phyloP scores from a whole-genome alignment of 805 yeast genomes.

The Wickerhamomyces silvicola region DNA sequence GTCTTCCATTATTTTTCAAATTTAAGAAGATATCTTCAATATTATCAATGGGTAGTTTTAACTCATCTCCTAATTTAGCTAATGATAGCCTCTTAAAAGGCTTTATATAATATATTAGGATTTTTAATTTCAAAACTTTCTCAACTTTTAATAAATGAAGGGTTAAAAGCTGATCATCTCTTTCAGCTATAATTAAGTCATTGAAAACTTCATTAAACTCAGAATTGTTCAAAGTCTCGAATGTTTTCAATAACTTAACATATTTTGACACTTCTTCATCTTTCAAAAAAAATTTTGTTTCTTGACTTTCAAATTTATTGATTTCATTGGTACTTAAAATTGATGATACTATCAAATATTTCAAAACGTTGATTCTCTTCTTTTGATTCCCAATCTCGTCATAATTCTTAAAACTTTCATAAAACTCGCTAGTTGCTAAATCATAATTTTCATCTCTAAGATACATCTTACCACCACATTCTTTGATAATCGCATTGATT shows the following conservation, averaged over 20 bases:
- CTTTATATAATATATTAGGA: constrained; percentile 22
- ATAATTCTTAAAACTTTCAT: constrained; percentile 51
- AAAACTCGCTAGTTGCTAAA: constrained; percentile 47
- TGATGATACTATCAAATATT: constrained; percentile 54
- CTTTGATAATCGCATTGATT: constrained; percentile 67
- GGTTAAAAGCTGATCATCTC: constrained; percentile 13
- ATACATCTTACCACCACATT: constrained; percentile 67
- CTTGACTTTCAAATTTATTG: constrained; percentile 25
- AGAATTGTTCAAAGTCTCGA: constrained; percentile 16
- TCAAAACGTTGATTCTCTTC: constrained; percentile 50
- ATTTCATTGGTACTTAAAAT: constrained; percentile 44
- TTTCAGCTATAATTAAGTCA: constrained; percentile 6
- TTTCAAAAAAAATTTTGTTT: constrained; percentile 21
- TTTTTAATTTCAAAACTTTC: constrained; percentile 13
- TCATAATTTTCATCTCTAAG: constrained; percentile 56
- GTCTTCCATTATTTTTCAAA: constrained; percentile 15
- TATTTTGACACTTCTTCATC: constrained; percentile 16
- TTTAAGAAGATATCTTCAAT: constrained; percentile 21
- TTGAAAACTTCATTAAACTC: constrained; percentile 10
- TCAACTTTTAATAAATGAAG: constrained; percentile 16
- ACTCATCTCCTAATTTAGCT: constrained; percentile 10
- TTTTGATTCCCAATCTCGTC: constrained; percentile 61
- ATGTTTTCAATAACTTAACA: constrained; percentile 14
- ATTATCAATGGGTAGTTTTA: constrained; percentile 12
- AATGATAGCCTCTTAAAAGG: constrained; percentile 21